Base-by-base conservation (phyloP, 257 asterid genomes). In the Fraxinus cuspidata region DNA sequence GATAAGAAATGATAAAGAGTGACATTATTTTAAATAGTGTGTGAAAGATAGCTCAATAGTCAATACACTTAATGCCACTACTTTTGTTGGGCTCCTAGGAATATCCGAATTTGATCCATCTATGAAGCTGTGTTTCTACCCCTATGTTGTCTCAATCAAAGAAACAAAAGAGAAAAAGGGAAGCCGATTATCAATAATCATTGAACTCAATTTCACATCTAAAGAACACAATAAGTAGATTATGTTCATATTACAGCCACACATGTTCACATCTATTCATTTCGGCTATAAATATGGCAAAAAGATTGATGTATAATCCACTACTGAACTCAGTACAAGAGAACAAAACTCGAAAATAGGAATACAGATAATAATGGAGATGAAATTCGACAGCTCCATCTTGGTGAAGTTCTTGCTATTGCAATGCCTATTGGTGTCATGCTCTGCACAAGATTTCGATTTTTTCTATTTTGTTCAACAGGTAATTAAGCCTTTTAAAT, bases 401-500 rank as follows among this genome's bases (percentile, higher is more conserved):
- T 78, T 83, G 72, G 68, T 80, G 28, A 87, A 67, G 13, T 51
- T 88, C 21, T 27, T 90, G 44, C 25, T 93, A 34, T 37, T 90
- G 25, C 92, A 90, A n/a, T 85, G 83, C 51, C 75, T 90, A 8
- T 58, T 74, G 0, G 78, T 64, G 51, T 37, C 84, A 29, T 66
- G 75, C n/a, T 76, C 66, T 4, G 92, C 91, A 5, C 87, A 87
- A 80, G 86, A 72, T 81, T 93, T 90, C 27, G 98, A 93, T 76
- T 93, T 93, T 85, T 93, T 90, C 83, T 91, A 93, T 47, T 93
- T 93, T 74, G 97, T 93, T 77, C 93, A 87, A 73, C 97, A 92
- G 97, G 97, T 91, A 15, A 67, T 3, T 38, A 12, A 28, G 19
- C 1, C 37, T 3, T 15, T 58, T 21, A 60, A 2, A 7, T 58